Conservation (phyloP, 148 eudicot species). For the Chenopodium album region DNA sequence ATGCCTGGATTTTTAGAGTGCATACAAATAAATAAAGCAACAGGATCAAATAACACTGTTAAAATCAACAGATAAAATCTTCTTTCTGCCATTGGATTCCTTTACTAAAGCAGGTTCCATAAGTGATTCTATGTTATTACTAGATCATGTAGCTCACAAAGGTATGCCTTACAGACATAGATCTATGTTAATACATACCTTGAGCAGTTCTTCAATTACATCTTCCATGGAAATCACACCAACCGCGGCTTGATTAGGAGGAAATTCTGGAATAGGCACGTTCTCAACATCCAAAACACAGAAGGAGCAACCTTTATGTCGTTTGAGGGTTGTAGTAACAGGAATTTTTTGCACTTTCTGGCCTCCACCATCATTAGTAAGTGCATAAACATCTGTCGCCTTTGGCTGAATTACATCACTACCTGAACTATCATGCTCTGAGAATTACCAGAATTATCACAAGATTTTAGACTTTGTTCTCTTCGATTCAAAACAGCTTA, state of each 20-base stretch:
- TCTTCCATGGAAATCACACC: constrained; percentile 96
- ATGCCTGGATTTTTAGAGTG: no score
- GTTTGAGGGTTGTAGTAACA: constrained; percentile 69
- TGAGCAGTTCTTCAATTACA: constrained; percentile 95
- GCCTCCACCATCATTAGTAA: constrained; percentile 38
- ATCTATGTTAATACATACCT: constrained; percentile 43
- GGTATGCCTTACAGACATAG: not conserved
- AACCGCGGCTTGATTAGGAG: constrained; percentile 68
- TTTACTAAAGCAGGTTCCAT: not conserved
- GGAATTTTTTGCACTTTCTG: constrained; percentile 54
- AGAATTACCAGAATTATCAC: constrained; percentile 22
- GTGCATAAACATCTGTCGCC: constrained; percentile 33
- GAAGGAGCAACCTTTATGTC: constrained; percentile 89
- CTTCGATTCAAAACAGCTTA: not conserved
- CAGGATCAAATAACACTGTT: not conserved
- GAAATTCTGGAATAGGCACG: constrained; percentile 66
- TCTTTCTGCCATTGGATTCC: not conserved
- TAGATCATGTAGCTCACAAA: not conserved
- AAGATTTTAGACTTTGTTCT: not conserved
- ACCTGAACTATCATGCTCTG: constrained; percentile 29
- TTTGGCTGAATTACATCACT: constrained; percentile 24
- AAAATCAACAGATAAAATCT: not conserved
- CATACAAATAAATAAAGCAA: not conserved
- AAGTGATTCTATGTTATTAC: not conserved
- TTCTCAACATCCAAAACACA: constrained; percentile 84